Conservation (phyloP, 1,284 basidiomycete species). For the Thelephora terrestris region DNA sequence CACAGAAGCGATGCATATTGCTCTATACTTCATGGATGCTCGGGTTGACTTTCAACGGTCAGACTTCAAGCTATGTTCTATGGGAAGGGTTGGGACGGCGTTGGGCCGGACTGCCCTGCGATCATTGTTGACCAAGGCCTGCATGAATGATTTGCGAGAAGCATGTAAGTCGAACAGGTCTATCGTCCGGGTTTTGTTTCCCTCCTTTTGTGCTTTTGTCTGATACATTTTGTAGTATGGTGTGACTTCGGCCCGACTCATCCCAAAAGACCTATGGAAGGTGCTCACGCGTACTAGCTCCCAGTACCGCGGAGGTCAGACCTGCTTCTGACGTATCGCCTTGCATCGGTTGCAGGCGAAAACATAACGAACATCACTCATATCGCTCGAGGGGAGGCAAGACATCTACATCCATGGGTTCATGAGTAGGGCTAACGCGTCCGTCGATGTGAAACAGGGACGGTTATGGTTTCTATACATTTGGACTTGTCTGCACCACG, state of each 20-base stretch:
- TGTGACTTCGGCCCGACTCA: conserved; percentile 35
- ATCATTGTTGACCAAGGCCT: conserved; percentile 25
- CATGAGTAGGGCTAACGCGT: conserved; percentile 27
- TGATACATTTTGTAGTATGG: conserved; percentile 32
- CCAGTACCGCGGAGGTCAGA: conserved; percentile 91
- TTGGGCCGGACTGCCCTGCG: conserved; percentile 92
- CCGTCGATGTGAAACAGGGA: conserved; percentile 45
- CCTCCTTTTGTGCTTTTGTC: not conserved
- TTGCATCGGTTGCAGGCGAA: conserved; percentile 94
- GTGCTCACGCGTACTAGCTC: conserved; percentile 65
- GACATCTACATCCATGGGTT: conserved; percentile 11
- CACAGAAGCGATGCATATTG: conserved; percentile 67
- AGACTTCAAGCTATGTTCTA: conserved; percentile 65
- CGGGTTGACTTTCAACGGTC: not conserved
- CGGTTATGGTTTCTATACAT: conserved; percentile 93
- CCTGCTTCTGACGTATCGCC: conserved; percentile 91
- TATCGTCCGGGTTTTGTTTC: no score
- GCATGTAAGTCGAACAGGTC: conserved; percentile 66
- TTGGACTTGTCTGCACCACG: conserved; percentile 82
- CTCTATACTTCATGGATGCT: not conserved
- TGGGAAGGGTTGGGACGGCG: conserved; percentile 69
- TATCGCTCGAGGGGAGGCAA: conserved; percentile 87
- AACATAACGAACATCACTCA: conserved; percentile 94
- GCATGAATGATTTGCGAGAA: conserved; percentile 76
- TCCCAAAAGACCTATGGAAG: conserved; percentile 49